Evolutionary conservation across 2,329 filamentous ascomycete species (phyloP).

Genomic region (Fusarium bulbicola): DNA sequence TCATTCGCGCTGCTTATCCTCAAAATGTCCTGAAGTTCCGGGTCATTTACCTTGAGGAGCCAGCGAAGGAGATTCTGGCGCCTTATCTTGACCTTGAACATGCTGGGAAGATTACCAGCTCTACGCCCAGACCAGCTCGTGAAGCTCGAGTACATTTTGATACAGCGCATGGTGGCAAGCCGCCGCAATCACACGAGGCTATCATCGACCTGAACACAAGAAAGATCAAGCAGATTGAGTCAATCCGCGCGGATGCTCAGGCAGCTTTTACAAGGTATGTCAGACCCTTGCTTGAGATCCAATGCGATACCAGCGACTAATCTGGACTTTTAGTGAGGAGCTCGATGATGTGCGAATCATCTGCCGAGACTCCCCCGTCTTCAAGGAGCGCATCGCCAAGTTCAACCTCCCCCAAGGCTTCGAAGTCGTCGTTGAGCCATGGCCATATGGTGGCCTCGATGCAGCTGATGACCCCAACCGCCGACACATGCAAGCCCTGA

Average conservation of each 20-base stretch:
- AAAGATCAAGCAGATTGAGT: not conserved
- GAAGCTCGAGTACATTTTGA: not conserved
- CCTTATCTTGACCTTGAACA: not conserved
- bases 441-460: constrained; percentile 47
- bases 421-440: constrained; percentile 47
- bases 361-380: not conserved
- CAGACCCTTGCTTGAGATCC: fast-evolving
- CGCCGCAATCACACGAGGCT: not conserved
- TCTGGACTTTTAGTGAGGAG: not conserved
- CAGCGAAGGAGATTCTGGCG: fast-evolving
- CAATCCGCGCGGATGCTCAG: not conserved
- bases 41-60: not conserved
- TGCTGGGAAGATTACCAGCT: not conserved
- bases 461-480: constrained; percentile 38
- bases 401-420: constrained; percentile 43
- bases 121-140: not conserved
- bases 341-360: not conserved
- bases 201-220: fast-evolving
- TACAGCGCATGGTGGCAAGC: not conserved
- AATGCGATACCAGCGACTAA: fast-evolving
- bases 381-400: not conserved
- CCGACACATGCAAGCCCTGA: constrained; percentile 47
- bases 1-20: not conserved
- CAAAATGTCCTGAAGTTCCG: not conserved
- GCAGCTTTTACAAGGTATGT: not conserved